A percentile compares a stretch with the other conserved stretches of the same genome.
phyloP scores from a whole-genome alignment of 805 yeast genomes.

The Lachancea kluyveri region DNA sequence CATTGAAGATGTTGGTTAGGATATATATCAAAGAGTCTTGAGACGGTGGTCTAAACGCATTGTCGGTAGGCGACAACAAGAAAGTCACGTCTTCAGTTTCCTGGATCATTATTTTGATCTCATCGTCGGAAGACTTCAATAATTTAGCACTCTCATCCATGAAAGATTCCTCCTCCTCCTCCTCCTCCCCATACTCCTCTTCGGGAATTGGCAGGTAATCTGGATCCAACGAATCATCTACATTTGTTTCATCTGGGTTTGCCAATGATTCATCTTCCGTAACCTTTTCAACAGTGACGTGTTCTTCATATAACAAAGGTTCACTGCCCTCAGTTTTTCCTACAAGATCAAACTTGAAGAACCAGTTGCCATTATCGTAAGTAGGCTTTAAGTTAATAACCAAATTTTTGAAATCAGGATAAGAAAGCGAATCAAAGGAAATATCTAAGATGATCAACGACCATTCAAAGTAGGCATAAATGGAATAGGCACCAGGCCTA shows the following conservation, averaged over 20 bases:
- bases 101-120: slow-evolving; percentile 18
- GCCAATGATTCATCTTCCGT: slow-evolving; percentile 2
- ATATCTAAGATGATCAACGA: slow-evolving; percentile 75
- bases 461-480: slow-evolving; percentile 96
- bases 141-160: slow-evolving; percentile 5
- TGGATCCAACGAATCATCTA: slow-evolving; percentile 2
- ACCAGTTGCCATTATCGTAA: slow-evolving; percentile 17
- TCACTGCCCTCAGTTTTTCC: neutral
- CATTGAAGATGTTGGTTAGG: slow-evolving; percentile 42
- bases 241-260: too few relatives aligned
- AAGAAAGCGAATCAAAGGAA: slow-evolving; percentile 76
- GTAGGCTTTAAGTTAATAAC: slow-evolving; percentile 7
- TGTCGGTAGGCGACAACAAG: slow-evolving; percentile 7
- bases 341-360: slow-evolving; percentile 10
- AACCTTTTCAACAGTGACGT: slow-evolving; percentile 6
- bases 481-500: slow-evolving; percentile 90
- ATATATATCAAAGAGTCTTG: slow-evolving; percentile 31
- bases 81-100: slow-evolving; percentile 18
- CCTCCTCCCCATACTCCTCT: slow-evolving; percentile 2
- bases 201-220: slow-evolving; percentile 4
- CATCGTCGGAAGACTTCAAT: slow-evolving; percentile 12
- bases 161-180: slow-evolving; percentile 3
- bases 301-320: slow-evolving; percentile 8
- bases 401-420: slow-evolving; percentile 48
- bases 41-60: slow-evolving; percentile 11